These are phyloP conservation scores for Corchorus capsularis DNA, from an alignment of 345 rosid genomes.

Conservation along the genomic window DNA sequence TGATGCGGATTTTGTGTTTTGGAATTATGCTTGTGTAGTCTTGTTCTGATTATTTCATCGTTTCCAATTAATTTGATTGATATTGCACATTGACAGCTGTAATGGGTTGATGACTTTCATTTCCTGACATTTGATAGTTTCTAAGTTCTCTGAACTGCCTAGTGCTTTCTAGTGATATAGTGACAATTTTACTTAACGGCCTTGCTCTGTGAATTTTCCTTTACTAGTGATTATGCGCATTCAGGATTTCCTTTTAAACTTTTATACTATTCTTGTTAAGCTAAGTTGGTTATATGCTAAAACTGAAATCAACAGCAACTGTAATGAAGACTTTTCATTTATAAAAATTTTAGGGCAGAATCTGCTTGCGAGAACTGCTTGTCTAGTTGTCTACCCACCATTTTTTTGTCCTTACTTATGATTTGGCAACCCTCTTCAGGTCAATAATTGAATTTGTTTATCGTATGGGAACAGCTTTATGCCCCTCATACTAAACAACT, in stretches of 20 bases:
- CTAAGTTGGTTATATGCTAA: neutral
- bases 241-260: neutral
- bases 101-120: neutral
- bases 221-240: neutral
- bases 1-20: neutral
- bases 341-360: neutral
- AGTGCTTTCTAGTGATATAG: neutral
- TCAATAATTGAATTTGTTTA: constrained; percentile 14
- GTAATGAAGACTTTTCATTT: neutral
- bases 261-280: neutral
- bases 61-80: neutral
- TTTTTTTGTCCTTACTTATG: neutral
- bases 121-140: neutral
- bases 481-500: neutral
- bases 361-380: neutral
- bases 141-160: neutral
- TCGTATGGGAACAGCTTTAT: constrained; percentile 2
- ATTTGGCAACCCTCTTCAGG: neutral
- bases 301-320: neutral
- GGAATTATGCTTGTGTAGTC: neutral
- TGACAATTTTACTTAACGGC: neutral
- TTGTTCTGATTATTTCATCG: neutral
- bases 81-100: neutral
- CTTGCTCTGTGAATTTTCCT: neutral
- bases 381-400: neutral